Evolutionary conservation across 257 asterid genomes (phyloP), one percentile per base, ranked within the genome.

Genomic region (Marsdenia floribunda): DNA sequence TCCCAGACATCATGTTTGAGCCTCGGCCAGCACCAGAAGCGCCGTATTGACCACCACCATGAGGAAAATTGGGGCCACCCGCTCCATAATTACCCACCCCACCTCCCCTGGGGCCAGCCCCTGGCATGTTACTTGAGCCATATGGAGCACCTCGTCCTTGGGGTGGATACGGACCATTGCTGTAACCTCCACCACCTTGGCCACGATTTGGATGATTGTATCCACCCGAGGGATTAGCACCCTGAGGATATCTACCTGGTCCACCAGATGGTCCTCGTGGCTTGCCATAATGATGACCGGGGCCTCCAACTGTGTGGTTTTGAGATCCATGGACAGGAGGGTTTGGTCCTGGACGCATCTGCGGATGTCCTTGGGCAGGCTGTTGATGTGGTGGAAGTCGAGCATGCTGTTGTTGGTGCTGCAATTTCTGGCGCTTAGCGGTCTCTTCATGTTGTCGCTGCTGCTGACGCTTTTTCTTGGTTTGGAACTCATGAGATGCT

Each of bases 381-480:
- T 88, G 96, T 77, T 88, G 96, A 72, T 78, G 81, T 63, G 93
- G 89, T 24, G 97, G 97, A 68, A 85, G 83, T 38, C 93, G 91
- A 33, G 83, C 74, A 55, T 89, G 89, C 83, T 90, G 94, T 79
- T 83, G 87, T 75, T 82, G 91, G 76, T 89, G 89, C 73, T 89
- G 97, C 61, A 87, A 58, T 83, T 89, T 91, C 76, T 89, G 97
- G 29, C 96, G 88, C 75, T 91, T 91, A 8, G 96, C 61, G 24
- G 88, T 85, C 73, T 91, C 97, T 38, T 91, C 97, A 29, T 84
- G 88, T 81, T 89, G 97, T 47, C 93, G 86, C 72, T 84, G 90
- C 78, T 91, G 97, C 83, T 89, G 97, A 5, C 96, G 93, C 80
- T 91, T 91, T 83, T 91, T 91, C 96, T 91, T 91, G 40, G 97